Evolutionary conservation across 139 green algal species (phyloP), one percentile per base, ranked within the genome.

Genomic region (Chlamydomonas schloesseri): DNA sequence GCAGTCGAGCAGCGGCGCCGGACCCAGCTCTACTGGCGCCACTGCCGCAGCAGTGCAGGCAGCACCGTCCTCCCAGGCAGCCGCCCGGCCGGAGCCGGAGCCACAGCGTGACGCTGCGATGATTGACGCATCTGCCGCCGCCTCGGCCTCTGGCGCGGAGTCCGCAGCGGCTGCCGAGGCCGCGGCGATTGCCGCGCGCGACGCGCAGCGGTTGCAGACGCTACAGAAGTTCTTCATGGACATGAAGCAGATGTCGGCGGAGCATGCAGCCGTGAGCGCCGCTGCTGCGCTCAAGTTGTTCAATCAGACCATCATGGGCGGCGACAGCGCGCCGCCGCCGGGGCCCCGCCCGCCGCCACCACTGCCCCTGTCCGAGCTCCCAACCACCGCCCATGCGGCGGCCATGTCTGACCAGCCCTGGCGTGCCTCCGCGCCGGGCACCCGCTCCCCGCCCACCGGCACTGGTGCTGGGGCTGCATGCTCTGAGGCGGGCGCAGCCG

Each of bases 141-240:
- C 9, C 36, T 5, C 15, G 71, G 20, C 42, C 6, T 6, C 34
- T 2, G 70, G 46, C 24, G 21, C 15, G 46, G 42, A 26, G 24
- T 5, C 46, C 2, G 71, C 46, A 15, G 28, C 46, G n/a, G 28
- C 68, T n/a, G 37, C 37, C 2, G 26, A 57, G 34, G 36, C 36
- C 11, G 71, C 71, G 20, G 77, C 46, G 4, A 23, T 6, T 2
- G 78, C 71, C 8, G 20, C 42, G 14, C n/a, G 14, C 6, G 60
- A 85, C 2, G 67, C n/a, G 46, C 67, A 85, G 79, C 67, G 79
- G 28, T 67, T 85, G 64, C 50, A 50, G 31, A 47, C 69, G 47
- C 79, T 85, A 18, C 79, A 76, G 47, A 47, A 85, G 46, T 85
- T 70, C 67, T 85, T 85, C 47, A 57, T 76, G 67, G 47, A 24